Percentiles rank a stretch among this genome's conserved stretches.
Conservation (phyloP, 106 monocot genomes). For the Dendrobium officinale region DNA sequence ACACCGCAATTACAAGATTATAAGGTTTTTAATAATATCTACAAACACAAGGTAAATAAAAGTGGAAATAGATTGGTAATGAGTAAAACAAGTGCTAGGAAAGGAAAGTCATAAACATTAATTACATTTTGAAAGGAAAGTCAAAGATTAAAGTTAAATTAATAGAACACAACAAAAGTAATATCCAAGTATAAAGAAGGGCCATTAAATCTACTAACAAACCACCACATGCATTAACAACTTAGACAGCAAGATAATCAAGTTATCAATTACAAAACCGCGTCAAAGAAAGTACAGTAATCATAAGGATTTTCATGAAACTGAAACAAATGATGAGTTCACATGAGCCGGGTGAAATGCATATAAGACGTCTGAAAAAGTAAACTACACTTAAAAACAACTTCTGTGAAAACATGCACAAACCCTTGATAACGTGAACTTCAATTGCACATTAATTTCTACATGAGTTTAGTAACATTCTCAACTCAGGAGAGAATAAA, state of each 20-base stretch:
- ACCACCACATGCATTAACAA: neutral
- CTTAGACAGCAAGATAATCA: neutral
- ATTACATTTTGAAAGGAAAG: neutral
- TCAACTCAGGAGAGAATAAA: neutral
- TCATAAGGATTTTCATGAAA: neutral
- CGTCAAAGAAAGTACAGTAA: neutral
- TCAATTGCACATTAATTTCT: neutral
- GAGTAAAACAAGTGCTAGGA: neutral
- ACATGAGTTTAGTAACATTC: neutral
- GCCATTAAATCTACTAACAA: neutral
- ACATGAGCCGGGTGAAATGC: neutral
- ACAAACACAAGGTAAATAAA: neutral
- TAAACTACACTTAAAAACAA: neutral
- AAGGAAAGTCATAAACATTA: neutral
- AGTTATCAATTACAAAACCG: neutral
- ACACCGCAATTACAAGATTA: neutral
- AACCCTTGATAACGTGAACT: neutral
- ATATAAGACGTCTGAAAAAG: neutral
- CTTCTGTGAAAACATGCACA: neutral
- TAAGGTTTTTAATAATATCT: neutral
- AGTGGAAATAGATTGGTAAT: neutral
- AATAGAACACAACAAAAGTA: neutral
- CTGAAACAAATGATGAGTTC: neutral
- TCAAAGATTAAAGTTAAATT: neutral
- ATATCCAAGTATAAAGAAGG: neutral